Conservation (phyloP, 176 grass and related monocot genomes). For the Musa schizocarpa region DNA sequence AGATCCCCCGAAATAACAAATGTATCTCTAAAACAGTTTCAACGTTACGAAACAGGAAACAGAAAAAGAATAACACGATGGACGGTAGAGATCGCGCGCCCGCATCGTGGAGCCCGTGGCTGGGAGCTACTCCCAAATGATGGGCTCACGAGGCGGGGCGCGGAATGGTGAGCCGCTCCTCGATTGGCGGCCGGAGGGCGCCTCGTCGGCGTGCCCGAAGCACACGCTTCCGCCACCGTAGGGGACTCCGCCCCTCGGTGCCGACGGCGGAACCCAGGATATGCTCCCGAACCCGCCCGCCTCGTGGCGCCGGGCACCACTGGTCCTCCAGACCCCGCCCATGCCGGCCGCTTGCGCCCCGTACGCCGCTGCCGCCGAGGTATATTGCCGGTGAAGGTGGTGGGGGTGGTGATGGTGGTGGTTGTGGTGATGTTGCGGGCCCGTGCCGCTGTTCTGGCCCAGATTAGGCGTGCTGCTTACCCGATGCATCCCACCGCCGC, state of each 20-base stretch:
- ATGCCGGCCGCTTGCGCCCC: background rate
- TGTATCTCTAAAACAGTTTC: too few species aligned
- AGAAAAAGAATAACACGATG: background rate
- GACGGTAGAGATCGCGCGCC: background rate
- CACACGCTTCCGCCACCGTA: conserved; percentile 6
- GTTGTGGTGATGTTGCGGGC: background rate
- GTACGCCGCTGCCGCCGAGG: too few species aligned
- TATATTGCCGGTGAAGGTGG: background rate
- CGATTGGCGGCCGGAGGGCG: background rate
- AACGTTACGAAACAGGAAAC: too few species aligned
- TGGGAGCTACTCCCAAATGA: conserved; percentile 5
- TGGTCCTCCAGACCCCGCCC: background rate
- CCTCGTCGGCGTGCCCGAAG: background rate
- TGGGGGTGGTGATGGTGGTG: background rate
- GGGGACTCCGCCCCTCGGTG: conserved; percentile 4
- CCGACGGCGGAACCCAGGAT: background rate
- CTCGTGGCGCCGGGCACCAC: conserved; percentile 19
- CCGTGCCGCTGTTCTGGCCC: conserved; percentile 1
- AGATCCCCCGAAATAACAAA: too few species aligned
- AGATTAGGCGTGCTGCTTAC: conserved; percentile 16
- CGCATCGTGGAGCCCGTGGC: background rate
- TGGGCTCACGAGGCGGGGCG: background rate
- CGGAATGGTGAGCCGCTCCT: conserved; percentile 7
- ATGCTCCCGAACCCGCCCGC: conserved; percentile 22
- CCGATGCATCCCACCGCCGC: conserved; percentile 16